Percentiles rank a stretch among this genome's conserved stretches.
phyloP scores from a whole-genome alignment of 139 green algal species.

The Chlamydomonas eustigma region DNA sequence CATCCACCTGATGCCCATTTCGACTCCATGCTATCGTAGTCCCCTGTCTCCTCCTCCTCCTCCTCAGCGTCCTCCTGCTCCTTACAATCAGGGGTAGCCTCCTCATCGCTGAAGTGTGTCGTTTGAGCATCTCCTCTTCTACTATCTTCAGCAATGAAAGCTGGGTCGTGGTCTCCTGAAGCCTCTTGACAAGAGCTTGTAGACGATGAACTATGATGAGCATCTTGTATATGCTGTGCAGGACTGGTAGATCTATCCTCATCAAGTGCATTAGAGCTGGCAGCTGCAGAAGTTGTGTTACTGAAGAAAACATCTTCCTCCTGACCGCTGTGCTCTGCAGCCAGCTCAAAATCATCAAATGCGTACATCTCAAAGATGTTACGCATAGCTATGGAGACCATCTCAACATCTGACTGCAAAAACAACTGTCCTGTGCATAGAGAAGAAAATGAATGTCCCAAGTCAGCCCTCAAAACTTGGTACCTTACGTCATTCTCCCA shows the following conservation, averaged over 20 bases:
- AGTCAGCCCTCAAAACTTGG: too few relatives aligned
- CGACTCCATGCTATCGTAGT: conserved; percentile 19
- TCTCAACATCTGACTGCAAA: conserved; percentile 71
- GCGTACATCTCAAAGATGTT: conserved; percentile 53
- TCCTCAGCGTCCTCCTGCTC: neutral
- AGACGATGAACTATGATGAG: too few relatives aligned
- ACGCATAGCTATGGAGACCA: conserved; percentile 37
- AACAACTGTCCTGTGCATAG: conserved; percentile 57
- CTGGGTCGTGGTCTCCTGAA: neutral
- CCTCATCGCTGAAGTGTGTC: neutral
- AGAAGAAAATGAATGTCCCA: too few relatives aligned
- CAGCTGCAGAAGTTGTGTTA: neutral
- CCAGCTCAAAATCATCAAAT: conserved; percentile 32
- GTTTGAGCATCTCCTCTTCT: neutral
- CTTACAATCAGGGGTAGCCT: too few relatives aligned
- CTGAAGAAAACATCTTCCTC: conserved; percentile 14
- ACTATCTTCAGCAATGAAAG: neutral
- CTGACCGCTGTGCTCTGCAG: conserved; percentile 21
- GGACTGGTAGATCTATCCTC: neutral
- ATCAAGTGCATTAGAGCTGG: neutral
- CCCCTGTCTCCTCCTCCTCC: neutral
- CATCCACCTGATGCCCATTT: conserved; percentile 49
- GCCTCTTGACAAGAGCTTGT: neutral
- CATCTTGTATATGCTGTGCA: neutral
- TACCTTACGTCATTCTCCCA: too few relatives aligned